Percentiles rank a stretch among this genome's conserved stretches.
Evolutionary conservation across 2,329 filamentous ascomycete species (phyloP).

Genomic region (Trichoderma sp.): DNA sequence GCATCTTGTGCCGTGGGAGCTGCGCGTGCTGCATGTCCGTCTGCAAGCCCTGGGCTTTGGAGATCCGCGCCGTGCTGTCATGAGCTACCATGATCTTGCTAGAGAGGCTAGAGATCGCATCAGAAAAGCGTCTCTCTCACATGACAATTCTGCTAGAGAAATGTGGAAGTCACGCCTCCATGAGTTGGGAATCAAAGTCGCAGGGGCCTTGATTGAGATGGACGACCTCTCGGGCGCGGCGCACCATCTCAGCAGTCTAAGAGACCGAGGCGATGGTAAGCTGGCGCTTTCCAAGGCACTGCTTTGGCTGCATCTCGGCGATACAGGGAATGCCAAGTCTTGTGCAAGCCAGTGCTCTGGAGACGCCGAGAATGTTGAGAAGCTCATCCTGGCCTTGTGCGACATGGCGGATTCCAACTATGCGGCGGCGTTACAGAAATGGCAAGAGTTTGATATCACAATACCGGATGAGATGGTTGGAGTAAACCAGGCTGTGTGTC

Average conservation of each 20-base stretch:
- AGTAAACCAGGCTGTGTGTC: conserved; percentile 80
- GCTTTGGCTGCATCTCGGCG: conserved; percentile 75
- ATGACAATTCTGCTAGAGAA: conserved; percentile 53
- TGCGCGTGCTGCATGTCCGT: conserved; percentile 78
- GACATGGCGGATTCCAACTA: conserved; percentile 78
- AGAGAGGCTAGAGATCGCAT: conserved; percentile 68
- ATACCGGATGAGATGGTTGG: conserved; percentile 63
- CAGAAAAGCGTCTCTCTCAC: conserved; percentile 41
- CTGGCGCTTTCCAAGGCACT: conserved; percentile 56
- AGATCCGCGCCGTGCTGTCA: conserved; percentile 78
- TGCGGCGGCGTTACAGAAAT: conserved; percentile 57
- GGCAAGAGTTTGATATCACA: conserved; percentile 50
- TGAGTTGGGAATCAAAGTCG: conserved; percentile 69
- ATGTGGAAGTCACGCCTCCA: conserved; percentile 70
- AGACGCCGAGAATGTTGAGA: conserved; percentile 37
- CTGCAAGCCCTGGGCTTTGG: conserved; percentile 83
- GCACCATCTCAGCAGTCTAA: conserved; percentile 64
- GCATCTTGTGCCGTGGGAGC: conserved; percentile 80
- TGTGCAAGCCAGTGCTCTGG: conserved; percentile 41
- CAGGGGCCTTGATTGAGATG: conserved; percentile 74
- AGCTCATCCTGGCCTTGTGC: conserved; percentile 64
- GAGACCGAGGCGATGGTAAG: conserved; percentile 37
- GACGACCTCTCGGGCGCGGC: conserved; percentile 79
- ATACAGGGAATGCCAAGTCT: conserved; percentile 62
- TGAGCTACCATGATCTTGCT: conserved; percentile 86